A percentile compares a stretch with the other conserved stretches of the same genome.
Conservation (phyloP, 768 basidiomycete species). For the Mycena belliarum region DNA sequence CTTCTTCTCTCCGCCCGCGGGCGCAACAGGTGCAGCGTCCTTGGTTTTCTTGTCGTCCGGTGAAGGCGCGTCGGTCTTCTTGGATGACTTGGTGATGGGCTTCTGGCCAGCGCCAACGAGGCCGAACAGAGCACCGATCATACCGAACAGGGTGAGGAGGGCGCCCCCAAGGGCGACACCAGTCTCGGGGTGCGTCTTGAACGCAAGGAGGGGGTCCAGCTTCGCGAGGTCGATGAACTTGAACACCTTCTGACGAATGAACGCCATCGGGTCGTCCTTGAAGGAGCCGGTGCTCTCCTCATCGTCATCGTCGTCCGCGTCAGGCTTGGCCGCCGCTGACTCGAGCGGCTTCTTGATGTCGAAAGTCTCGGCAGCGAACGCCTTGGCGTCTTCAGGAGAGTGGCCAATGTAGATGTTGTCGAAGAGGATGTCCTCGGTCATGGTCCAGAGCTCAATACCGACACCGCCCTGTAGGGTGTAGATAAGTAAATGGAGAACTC, state of each 20-base stretch:
- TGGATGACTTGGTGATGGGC: slow-evolving; percentile 74
- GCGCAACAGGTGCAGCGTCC: slow-evolving; percentile 65
- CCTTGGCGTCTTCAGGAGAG: slow-evolving; percentile 82
- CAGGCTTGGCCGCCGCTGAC: slow-evolving; percentile 57
- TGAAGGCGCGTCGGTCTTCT: slow-evolving; percentile 73
- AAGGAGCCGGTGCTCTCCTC: slow-evolving; percentile 50
- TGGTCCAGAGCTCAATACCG: slow-evolving; percentile 99
- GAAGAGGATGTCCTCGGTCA: slow-evolving; percentile 95
- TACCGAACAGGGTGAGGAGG: slow-evolving; percentile 78
- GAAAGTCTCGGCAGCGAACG: slow-evolving; percentile 86
- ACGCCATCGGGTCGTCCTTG: slow-evolving; percentile 74
- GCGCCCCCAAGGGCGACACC: slow-evolving; percentile 75
- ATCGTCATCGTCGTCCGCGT: slow-evolving; percentile 52
- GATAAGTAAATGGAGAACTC: slow-evolving; percentile 10
- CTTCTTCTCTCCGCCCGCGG: slow-evolving; percentile 75
- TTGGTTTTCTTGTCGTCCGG: slow-evolving; percentile 67
- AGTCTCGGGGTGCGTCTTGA: slow-evolving; percentile 89
- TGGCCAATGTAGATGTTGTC: slow-evolving; percentile 94
- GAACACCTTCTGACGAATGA: slow-evolving; percentile 75
- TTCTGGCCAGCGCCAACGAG: slow-evolving; percentile 74
- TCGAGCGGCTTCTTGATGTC: slow-evolving; percentile 87
- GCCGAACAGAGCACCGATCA: slow-evolving; percentile 80
- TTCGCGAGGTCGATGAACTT: slow-evolving; percentile 79
- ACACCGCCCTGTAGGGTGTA: slow-evolving; percentile 70
- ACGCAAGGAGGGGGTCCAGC: slow-evolving; percentile 74